Evolutionary conservation across 305 asterid species (phyloP).

Genomic region (Withania somnifera): DNA sequence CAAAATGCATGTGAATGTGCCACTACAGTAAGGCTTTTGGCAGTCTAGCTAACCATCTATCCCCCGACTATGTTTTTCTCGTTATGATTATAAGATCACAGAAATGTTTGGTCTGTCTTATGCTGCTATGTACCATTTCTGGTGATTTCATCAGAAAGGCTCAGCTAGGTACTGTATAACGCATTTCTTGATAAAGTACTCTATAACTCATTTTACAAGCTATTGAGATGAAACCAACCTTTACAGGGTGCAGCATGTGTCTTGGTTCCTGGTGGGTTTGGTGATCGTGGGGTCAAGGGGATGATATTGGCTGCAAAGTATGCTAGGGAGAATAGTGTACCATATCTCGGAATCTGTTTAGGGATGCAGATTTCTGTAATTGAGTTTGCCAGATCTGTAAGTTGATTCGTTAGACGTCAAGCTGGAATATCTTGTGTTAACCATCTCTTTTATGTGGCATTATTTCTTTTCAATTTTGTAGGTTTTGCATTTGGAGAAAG

Average conservation of each 20-base stretch:
- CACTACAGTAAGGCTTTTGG: not conserved
- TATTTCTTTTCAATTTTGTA: slow-evolving; percentile 8
- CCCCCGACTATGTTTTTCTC: not conserved
- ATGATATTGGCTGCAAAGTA: slow-evolving; percentile 97
- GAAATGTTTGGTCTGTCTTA: not conserved
- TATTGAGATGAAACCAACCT: not conserved
- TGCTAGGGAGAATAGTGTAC: slow-evolving; percentile 77
- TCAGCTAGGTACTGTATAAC: not conserved
- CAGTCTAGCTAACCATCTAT: not conserved
- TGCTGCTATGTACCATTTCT: not conserved
- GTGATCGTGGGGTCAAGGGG: slow-evolving; percentile 95
- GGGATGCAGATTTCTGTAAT: slow-evolving; percentile 96
- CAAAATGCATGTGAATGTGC: not conserved
- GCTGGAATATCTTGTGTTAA: not conserved
- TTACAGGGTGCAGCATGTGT: slow-evolving; percentile 78
- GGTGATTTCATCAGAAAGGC: not conserved
- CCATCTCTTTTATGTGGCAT: not conserved
- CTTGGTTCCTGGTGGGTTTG: slow-evolving; percentile 99
- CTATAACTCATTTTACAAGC: not conserved
- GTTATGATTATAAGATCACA: not conserved
- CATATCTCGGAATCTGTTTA: slow-evolving; percentile 92
- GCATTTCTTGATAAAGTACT: not conserved
- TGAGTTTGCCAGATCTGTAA: slow-evolving; percentile 84
- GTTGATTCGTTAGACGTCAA: slow-evolving; percentile 11
- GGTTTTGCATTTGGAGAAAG: slow-evolving; percentile 60